Evolutionary conservation across 1,284 basidiomycete species (phyloP).

Genomic region (Nidula niveotomentosa): DNA sequence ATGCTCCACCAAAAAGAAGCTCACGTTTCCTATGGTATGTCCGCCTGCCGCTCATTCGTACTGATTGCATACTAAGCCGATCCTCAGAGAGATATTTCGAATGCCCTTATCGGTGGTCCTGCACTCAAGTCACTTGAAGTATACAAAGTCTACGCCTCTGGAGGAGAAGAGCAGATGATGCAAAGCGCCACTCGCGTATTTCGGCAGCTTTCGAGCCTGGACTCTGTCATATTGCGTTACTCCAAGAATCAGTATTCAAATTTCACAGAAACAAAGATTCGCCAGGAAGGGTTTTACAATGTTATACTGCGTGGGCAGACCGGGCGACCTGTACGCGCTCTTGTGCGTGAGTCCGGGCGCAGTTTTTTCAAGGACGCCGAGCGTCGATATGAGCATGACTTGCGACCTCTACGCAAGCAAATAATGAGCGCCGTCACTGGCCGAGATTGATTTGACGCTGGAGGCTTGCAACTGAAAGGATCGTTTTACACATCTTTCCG

Average conservation of each 20-base stretch:
- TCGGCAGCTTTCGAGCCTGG: constrained; percentile 12
- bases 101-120: too few relatives aligned
- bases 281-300: constrained; percentile 13
- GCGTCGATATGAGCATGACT: constrained; percentile 7
- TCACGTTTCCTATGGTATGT: constrained; percentile 15
- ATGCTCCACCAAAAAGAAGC: constrained; percentile 16
- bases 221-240: constrained; percentile 11
- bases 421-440: not conserved
- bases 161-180: constrained; percentile 9
- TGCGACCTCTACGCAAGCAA: not conserved
- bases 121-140: constrained; percentile 12
- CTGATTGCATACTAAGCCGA: too few relatives aligned
- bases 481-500: too few relatives aligned
- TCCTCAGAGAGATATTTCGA: too few relatives aligned
- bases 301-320: constrained; percentile 1
- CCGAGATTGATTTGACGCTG: too few relatives aligned
- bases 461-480: too few relatives aligned
- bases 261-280: constrained; percentile 6
- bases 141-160: constrained; percentile 11
- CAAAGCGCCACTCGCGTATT: constrained; percentile 5
- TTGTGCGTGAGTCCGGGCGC: constrained; percentile 9
- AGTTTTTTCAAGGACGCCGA: constrained; percentile 5
- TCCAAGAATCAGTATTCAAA: constrained; percentile 11
- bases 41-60: too few relatives aligned
- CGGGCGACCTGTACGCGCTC: constrained; percentile 7